Conservation (phyloP, 2,329 filamentous ascomycete genomes). For the Remersonia thermophila region DNA sequence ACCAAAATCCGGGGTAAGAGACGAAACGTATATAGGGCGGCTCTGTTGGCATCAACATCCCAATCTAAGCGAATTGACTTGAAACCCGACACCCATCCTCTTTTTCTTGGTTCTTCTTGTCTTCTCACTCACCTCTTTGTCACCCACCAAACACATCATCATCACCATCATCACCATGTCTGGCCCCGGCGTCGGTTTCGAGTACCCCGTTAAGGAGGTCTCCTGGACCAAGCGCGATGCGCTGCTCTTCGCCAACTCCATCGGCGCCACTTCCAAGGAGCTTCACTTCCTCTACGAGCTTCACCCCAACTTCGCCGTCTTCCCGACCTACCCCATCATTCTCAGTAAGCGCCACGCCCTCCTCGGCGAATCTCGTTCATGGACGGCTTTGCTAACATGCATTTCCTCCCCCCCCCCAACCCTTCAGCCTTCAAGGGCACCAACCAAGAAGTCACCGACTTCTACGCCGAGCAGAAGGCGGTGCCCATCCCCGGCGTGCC, state of each 20-base stretch:
- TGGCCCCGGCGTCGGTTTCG: conserved; percentile 55
- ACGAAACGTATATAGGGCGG: no score
- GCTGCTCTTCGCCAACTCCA: conserved; percentile 80
- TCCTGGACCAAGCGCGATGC: conserved; percentile 81
- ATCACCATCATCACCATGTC: conserved; percentile 24
- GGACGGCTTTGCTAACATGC: no score
- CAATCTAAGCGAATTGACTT: no score
- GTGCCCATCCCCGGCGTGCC: conserved; percentile 63
- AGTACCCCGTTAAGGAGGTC: conserved; percentile 64
- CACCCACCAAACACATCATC: conserved; percentile 3
- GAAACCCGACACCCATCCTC: no score
- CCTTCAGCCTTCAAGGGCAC: conserved; percentile 59
- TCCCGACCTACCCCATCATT: conserved; percentile 78
- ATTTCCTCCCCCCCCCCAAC: background rate
- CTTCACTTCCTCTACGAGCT: conserved; percentile 90
- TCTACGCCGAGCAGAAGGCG: conserved; percentile 58
- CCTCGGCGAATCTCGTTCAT: no score
- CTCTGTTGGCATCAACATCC: no score
- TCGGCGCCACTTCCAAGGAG: conserved; percentile 73
- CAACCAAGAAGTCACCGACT: conserved; percentile 67
- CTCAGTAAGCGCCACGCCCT: conserved; percentile 44
- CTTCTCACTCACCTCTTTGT: background rate
- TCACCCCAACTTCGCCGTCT: conserved; percentile 73
- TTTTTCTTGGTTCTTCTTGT: no score
- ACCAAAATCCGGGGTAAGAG: no score